A percentile compares a stretch with the other conserved stretches of the same genome.
Evolutionary conservation across 169 alveolate species (phyloP).

Genomic region (Babesia sp.): DNA sequence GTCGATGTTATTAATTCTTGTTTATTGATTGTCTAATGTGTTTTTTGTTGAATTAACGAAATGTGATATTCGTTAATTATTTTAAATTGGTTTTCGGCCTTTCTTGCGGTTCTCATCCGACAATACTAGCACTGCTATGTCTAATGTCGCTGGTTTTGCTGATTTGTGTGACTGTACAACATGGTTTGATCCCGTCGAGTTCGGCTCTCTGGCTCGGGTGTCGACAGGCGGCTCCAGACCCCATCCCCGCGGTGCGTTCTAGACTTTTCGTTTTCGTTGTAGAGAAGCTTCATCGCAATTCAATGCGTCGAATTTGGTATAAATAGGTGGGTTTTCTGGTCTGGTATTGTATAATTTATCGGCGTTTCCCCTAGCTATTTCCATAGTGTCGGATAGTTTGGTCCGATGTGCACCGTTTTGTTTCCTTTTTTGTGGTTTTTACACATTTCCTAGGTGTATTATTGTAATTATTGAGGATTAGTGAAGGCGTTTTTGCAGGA

Average conservation of each 20-base stretch:
- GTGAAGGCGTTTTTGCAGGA: slow-evolving; percentile 3
- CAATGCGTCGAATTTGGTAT: neutral
- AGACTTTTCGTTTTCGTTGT: neutral
- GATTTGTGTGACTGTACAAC: too few relatives aligned
- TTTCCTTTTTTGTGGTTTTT: neutral
- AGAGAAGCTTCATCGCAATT: neutral
- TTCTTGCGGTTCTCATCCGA: too few relatives aligned
- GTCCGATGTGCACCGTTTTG: slow-evolving; percentile 9
- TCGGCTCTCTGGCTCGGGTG: neutral
- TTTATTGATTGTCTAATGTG: too few relatives aligned
- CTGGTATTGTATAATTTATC: neutral
- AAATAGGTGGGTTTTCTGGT: slow-evolving; percentile 9
- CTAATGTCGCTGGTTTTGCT: too few relatives aligned
- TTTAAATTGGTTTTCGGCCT: too few relatives aligned
- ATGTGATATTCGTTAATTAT: too few relatives aligned
- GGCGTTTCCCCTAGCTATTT: neutral
- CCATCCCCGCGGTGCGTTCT: slow-evolving; percentile 9
- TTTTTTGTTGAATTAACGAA: too few relatives aligned
- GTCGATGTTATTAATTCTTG: too few relatives aligned
- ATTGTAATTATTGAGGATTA: neutral
- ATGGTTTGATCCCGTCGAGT: neutral
- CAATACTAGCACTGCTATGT: too few relatives aligned
- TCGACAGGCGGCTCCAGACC: slow-evolving; percentile 23
- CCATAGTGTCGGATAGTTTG: neutral
- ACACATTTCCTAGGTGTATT: neutral